Percentiles rank a stretch among this genome's conserved stretches.
Evolutionary conservation across 1,139 yeast species (phyloP).

Genomic region (Arxiozyma slooffiae): DNA sequence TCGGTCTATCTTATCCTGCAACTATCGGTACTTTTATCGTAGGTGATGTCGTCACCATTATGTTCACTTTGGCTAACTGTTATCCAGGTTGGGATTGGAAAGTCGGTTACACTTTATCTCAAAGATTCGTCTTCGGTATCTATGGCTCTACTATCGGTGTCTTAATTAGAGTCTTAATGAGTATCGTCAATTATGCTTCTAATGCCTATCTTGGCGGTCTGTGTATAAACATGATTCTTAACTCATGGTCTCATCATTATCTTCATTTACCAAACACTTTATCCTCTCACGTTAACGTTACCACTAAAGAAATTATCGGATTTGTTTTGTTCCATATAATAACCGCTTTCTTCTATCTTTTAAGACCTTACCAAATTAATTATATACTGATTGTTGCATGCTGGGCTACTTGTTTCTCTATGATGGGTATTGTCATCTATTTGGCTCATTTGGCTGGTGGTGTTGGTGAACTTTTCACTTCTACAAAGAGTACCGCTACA

Average conservation of each 20-base stretch:
- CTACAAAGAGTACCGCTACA: constrained; percentile 22
- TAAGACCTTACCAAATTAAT: constrained; percentile 35
- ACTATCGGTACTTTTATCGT: constrained; percentile 36
- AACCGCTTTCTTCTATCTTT: constrained; percentile 32
- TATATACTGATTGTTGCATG: constrained; percentile 33
- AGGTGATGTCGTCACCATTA: constrained; percentile 36
- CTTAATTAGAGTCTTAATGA: constrained; percentile 35
- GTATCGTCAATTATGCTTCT: constrained; percentile 36
- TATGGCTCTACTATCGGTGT: constrained; percentile 37
- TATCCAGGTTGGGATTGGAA: constrained; percentile 39
- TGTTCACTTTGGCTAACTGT: constrained; percentile 35
- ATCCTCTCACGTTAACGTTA: constrained; percentile 32
- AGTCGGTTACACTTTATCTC: constrained; percentile 39
- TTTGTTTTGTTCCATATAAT: constrained; percentile 37
- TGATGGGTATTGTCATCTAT: constrained; percentile 36
- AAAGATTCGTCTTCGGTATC: constrained; percentile 40
- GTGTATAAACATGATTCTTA: constrained; percentile 31
- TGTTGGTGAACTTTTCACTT: constrained; percentile 34
- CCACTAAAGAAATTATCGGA: constrained; percentile 36
- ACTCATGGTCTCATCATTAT: constrained; percentile 33
- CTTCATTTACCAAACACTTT: constrained; percentile 32
- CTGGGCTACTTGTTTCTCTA: constrained; percentile 34
- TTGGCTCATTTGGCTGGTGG: constrained; percentile 32
- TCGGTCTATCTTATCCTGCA: constrained; percentile 36
- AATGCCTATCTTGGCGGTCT: constrained; percentile 38